Evolutionary conservation across 139 green algal genomes (phyloP).

Genomic region (Micractinium conductrix): DNA sequence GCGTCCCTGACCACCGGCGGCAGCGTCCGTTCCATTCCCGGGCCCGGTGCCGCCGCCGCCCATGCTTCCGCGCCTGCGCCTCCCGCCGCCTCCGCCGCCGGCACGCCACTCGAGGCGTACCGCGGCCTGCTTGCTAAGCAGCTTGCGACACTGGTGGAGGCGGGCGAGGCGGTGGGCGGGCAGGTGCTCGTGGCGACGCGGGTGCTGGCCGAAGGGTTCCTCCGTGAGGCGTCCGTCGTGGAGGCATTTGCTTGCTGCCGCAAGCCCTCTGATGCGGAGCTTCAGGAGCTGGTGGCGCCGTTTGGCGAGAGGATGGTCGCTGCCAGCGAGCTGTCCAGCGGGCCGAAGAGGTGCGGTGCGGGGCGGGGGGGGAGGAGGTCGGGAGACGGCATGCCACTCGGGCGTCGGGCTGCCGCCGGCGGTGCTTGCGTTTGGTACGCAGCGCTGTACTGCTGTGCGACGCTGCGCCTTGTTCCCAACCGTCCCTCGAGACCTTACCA

Average conservation of each 20-base stretch:
- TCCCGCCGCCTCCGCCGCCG: neutral
- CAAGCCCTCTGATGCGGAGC: slow-evolving; percentile 57
- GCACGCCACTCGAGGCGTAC: slow-evolving; percentile 18
- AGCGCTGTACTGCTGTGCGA: too few relatives aligned
- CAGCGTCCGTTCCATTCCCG: too few relatives aligned
- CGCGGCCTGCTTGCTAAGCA: slow-evolving; percentile 14
- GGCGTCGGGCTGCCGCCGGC: too few relatives aligned
- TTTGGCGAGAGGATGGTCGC: slow-evolving; percentile 70
- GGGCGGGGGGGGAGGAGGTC: too few relatives aligned
- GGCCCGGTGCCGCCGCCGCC: neutral
- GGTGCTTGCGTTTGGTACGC: too few relatives aligned
- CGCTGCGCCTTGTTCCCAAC: too few relatives aligned
- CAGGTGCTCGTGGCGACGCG: slow-evolving; percentile 29
- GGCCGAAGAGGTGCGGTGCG: slow-evolving; percentile 48
- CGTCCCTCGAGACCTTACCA: too few relatives aligned
- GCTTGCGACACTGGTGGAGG: neutral
- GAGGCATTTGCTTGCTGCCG: slow-evolving; percentile 50
- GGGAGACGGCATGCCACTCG: too few relatives aligned
- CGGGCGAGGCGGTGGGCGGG: slow-evolving; percentile 42
- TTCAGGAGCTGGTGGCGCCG: slow-evolving; percentile 76
- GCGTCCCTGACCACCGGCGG: neutral
- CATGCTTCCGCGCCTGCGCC: neutral
- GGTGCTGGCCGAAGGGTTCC: slow-evolving; percentile 43
- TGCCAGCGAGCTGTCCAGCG: slow-evolving; percentile 58
- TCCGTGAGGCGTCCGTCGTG: slow-evolving; percentile 46